Evolutionary conservation across 768 basidiomycete genomes (phyloP).

Genomic region (Tulasnella sp.): DNA sequence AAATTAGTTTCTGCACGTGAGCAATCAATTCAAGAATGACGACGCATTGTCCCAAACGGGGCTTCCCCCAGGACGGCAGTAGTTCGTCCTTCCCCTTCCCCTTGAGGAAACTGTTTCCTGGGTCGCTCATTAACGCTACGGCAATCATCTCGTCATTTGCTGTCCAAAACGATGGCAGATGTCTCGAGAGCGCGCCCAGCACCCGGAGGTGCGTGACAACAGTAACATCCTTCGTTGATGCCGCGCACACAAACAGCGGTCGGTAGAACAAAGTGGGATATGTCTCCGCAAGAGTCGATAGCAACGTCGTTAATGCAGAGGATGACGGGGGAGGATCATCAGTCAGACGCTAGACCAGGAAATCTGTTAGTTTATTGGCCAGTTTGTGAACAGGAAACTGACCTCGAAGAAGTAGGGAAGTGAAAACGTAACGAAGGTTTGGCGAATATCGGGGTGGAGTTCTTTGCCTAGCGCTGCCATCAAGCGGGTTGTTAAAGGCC

Average conservation of each 20-base stretch:
- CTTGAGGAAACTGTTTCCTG: constrained; percentile 33
- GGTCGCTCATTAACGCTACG: constrained; percentile 61
- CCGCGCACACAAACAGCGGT: constrained; percentile 65
- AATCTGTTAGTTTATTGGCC: constrained; percentile 32
- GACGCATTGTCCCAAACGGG: constrained; percentile 60
- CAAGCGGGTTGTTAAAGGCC: constrained; percentile 14
- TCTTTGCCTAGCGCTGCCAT: constrained; percentile 11
- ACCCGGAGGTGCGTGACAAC: constrained; percentile 58
- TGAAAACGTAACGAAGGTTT: background rate
- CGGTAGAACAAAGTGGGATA: constrained; percentile 68
- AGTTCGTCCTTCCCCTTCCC: constrained; percentile 33
- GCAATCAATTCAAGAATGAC: constrained; percentile 59
- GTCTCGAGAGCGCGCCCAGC: constrained; percentile 50
- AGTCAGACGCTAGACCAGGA: constrained; percentile 33
- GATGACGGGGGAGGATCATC: constrained; percentile 48
- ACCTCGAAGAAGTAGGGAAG: constrained; percentile 26
- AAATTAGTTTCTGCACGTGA: constrained; percentile 42
- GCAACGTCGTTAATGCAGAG: constrained; percentile 48
- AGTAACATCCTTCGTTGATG: constrained; percentile 57
- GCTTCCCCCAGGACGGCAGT: constrained; percentile 44
- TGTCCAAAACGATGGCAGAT: constrained; percentile 62
- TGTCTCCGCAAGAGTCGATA: constrained; percentile 49
- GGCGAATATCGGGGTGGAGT: constrained; percentile 3
- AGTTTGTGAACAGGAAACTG: background rate
- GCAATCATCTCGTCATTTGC: constrained; percentile 71